phyloP scores from a whole-genome alignment of 306 rosid species.

The Mimosa pudica region DNA sequence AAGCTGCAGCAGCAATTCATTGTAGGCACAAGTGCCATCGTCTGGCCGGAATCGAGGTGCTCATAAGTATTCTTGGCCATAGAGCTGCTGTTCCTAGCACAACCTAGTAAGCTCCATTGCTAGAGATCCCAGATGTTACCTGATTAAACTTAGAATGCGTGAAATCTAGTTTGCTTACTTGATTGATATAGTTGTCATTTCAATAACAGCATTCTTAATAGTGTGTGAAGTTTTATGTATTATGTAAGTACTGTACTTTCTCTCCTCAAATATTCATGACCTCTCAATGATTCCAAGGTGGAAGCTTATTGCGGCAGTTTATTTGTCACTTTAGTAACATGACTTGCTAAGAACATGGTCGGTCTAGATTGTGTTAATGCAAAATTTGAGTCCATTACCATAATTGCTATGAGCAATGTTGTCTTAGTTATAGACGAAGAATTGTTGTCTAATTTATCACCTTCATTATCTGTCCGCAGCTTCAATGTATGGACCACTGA shows the following conservation, averaged over 20 bases:
- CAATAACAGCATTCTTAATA: neutral
- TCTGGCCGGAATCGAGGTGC: slow-evolving; percentile 83
- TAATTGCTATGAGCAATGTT: too few species aligned
- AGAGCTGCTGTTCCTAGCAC: slow-evolving; percentile 84
- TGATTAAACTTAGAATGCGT: slow-evolving; percentile 5
- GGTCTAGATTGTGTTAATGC: too few species aligned
- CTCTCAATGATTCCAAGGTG: neutral
- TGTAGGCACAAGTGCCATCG: slow-evolving; percentile 84
- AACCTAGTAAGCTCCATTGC: slow-evolving; percentile 63
- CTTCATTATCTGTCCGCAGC: too few species aligned
- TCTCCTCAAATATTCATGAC: neutral
- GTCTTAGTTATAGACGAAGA: too few species aligned
- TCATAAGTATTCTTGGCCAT: slow-evolving; percentile 64
- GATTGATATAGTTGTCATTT: slow-evolving; percentile 13
- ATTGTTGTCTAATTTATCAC: too few species aligned
- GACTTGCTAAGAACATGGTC: too few species aligned
- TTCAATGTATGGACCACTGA: too few species aligned
- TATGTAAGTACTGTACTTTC: slow-evolving; percentile 1
- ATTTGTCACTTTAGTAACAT: neutral
- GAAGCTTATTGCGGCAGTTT: too few species aligned
- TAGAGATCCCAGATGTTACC: slow-evolving; percentile 3
- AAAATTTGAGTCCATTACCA: too few species aligned
- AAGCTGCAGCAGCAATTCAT: slow-evolving; percentile 81
- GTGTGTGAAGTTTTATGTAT: slow-evolving; percentile 3
- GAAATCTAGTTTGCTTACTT: slow-evolving; percentile 20